phyloP scores from a whole-genome alignment of 768 basidiomycete species.

The Phanerochaete carnosa region DNA sequence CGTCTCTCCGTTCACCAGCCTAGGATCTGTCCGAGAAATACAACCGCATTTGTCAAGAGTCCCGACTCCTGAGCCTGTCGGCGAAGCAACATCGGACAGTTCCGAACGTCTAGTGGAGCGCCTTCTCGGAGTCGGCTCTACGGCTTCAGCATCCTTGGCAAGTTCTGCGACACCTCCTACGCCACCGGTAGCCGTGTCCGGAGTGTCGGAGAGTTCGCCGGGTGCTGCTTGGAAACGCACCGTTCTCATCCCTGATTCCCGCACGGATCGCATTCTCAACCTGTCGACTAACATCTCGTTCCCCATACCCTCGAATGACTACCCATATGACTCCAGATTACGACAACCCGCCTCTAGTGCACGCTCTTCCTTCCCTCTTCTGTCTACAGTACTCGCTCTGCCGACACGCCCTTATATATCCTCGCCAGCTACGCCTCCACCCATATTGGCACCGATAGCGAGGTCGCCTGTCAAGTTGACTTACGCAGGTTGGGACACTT shows the following conservation, averaged over 20 bases:
- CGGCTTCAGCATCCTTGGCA: slow-evolving; percentile 3
- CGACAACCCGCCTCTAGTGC: not conserved
- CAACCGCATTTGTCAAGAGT: not conserved
- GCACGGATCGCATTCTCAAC: slow-evolving; percentile 4
- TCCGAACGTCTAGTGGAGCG: slow-evolving; percentile 24
- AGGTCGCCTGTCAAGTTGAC: not conserved
- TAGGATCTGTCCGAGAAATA: not conserved
- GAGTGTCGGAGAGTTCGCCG: slow-evolving; percentile 18
- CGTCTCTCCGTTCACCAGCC: not conserved
- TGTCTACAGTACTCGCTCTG: not conserved
- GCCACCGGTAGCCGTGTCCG: not conserved
- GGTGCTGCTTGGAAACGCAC: slow-evolving; percentile 24
- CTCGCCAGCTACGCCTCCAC: not conserved
- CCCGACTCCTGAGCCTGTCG: not conserved
- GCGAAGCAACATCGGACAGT: slow-evolving; percentile 6
- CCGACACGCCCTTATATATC: not conserved
- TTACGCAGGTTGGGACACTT: not conserved
- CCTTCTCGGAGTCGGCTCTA: slow-evolving; percentile 15
- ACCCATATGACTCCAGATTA: not conserved
- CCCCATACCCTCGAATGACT: slow-evolving; percentile 12
- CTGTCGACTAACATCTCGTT: not conserved
- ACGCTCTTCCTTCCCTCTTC: not conserved
- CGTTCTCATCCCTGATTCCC: slow-evolving; percentile 13
- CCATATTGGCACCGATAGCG: not conserved
- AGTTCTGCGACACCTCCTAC: slow-evolving; percentile 10